phyloP scores from a whole-genome alignment of 1,284 basidiomycete genomes.

The Papiliotrema flavescens region DNA sequence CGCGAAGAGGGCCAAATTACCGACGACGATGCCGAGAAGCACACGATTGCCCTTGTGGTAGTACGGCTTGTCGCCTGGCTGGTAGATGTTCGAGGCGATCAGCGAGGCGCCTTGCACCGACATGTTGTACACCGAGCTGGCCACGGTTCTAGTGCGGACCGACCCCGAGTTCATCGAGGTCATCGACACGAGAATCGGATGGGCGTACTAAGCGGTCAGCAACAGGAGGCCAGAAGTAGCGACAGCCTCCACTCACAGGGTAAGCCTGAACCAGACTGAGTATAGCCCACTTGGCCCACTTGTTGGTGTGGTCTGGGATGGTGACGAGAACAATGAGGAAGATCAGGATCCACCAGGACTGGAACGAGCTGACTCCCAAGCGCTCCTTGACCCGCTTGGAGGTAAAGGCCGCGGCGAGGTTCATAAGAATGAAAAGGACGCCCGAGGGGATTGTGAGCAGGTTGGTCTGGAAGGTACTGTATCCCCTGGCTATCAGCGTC shows the following conservation, averaged over 20 bases:
- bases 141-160: constrained; percentile 39
- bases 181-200: constrained; percentile 32
- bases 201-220: constrained; percentile 11
- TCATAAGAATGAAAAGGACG: constrained; percentile 39
- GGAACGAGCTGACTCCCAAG: constrained; percentile 14
- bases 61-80: constrained; percentile 27
- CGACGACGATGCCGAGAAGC: constrained; percentile 27
- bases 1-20: constrained; percentile 17
- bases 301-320: too few species aligned
- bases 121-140: constrained; percentile 41
- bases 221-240: not conserved
- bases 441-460: constrained; percentile 40
- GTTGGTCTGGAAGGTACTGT: constrained; percentile 46
- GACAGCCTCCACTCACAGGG: constrained; percentile 6
- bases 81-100: constrained; percentile 36
- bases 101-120: constrained; percentile 32
- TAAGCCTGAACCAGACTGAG: constrained; percentile 19
- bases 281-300: constrained; percentile 15
- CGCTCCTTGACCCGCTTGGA: constrained; percentile 32
- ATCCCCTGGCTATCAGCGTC: constrained; percentile 24
- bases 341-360: constrained; percentile 31
- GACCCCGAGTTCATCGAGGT: constrained; percentile 34
- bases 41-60: constrained; percentile 38
- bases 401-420: constrained; percentile 27
- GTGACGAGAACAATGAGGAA: constrained; percentile 25